Evolutionary conservation across 345 rosid species (phyloP).

Genomic region (Melastoma malabathricum): DNA sequence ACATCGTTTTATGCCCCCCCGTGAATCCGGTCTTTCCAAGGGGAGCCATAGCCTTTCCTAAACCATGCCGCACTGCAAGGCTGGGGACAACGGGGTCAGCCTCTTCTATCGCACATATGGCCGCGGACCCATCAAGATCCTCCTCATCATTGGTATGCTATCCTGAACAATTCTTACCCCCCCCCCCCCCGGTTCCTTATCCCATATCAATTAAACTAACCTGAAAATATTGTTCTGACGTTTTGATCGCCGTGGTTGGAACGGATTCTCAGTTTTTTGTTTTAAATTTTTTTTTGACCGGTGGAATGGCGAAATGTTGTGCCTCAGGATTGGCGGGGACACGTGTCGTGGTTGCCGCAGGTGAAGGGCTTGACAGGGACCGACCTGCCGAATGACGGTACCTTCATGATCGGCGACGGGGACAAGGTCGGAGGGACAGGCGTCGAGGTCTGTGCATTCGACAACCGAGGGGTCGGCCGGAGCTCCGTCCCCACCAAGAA

Average conservation of each 20-base stretch:
- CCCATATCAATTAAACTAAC: too few relatives aligned
- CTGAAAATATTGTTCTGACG: too few relatives aligned
- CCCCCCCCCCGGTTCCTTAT: too few relatives aligned
- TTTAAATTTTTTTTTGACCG: background rate
- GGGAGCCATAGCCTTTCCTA: too few relatives aligned
- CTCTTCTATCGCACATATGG: conserved; percentile 84
- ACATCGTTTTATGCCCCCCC: too few relatives aligned
- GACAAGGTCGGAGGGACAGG: background rate
- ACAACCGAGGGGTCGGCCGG: conserved; percentile 92
- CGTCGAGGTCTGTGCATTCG: conserved; percentile 77
- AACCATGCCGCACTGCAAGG: conserved; percentile 70
- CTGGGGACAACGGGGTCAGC: conserved; percentile 30
- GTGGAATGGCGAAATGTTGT: background rate
- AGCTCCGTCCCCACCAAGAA: conserved; percentile 65
- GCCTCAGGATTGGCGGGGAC: conserved; percentile 84
- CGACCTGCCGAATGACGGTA: conserved; percentile 38
- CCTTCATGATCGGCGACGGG: conserved; percentile 5
- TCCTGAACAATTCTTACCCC: too few relatives aligned
- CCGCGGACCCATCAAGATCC: conserved; percentile 59
- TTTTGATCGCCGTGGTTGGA: background rate
- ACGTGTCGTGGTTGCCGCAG: conserved; percentile 87
- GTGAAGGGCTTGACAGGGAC: conserved; percentile 54
- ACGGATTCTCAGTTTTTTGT: background rate
- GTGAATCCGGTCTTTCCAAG: too few relatives aligned
- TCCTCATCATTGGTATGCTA: conserved; percentile 59